Base-by-base conservation (phyloP, 495 filamentous ascomycete genomes). In the Trichoderma orchidacearum region DNA sequence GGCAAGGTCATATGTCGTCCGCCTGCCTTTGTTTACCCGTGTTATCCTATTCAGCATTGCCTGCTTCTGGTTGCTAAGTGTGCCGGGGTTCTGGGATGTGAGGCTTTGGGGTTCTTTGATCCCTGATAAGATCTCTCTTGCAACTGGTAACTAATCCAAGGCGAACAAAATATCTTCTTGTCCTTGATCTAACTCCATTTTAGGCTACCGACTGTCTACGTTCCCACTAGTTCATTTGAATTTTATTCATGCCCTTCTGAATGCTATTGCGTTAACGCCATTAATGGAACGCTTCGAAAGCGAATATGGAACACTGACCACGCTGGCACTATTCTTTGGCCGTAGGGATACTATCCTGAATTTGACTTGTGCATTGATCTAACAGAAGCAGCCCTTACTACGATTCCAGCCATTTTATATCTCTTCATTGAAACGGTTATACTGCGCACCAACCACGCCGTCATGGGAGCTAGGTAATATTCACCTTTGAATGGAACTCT, bases 131-230 rank as follows among this genome's bases (percentile, higher is more conserved):
- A 76, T 92, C 62, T 74, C 76, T 35, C 62, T 96, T 25, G 69
- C 74, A 23, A 84, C 83, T n/a, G 84, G 92, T 97, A 78, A 58
- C 48, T 54, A 17, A 12, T n/a, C 3, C 7, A 8, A 31, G 18
- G 23, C 25, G 18, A 29, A 32, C 9, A 11, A 8, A 11, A n/a
- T 23, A 23, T 23, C 54, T 53, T 38, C 59, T 58, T 53, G 60
- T 51, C 30, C 18, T 11, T 48, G 41, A 23, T 48, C 41, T 48
- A n/a, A 53, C 18, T 52, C 54, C 38, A 57, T 58, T 51, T 48
- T 68, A 96, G 92, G 95, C 79, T 89, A 97, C 68, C 86, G 93
- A 58, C 75, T 91, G 17, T 96, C 95, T 64, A 94, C 90, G 9
- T 98, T 87, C 67, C 90, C 92, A 2, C 75, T 98, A 54, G 85